phyloP scores from a whole-genome alignment of 2,329 filamentous ascomycete species.

The Penicillium frequentans region DNA sequence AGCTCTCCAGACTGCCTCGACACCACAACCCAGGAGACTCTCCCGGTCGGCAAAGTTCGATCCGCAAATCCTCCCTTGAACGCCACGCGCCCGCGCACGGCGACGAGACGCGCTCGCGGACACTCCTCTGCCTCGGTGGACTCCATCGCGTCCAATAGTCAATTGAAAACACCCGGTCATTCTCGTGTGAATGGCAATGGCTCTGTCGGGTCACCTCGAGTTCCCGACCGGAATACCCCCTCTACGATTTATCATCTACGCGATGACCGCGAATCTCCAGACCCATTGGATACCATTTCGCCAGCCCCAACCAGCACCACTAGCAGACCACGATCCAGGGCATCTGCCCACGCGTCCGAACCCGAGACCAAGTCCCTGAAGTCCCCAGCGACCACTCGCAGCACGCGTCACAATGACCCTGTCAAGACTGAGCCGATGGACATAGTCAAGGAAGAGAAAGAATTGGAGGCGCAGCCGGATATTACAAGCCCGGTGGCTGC shows the following conservation, averaged over 20 bases:
- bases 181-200: constrained; percentile 15
- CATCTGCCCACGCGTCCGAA: constrained; percentile 3
- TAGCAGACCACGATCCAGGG: constrained; percentile 7
- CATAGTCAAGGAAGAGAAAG: background rate
- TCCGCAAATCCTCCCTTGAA: constrained; percentile 13
- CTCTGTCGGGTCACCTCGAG: constrained; percentile 7
- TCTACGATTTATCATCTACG: constrained; percentile 10
- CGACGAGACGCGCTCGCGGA: constrained; percentile 15
- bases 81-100: constrained; percentile 16
- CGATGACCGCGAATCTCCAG: constrained; percentile 21
- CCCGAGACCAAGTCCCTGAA: constrained; percentile 7
- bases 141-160: constrained; percentile 12
- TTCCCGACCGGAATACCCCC: constrained; percentile 10
- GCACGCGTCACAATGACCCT: constrained; percentile 13
- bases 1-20: constrained; percentile 37
- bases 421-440: background rate
- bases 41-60: constrained; percentile 8
- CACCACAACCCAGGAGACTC: constrained; percentile 22
- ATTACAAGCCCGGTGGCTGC: background rate
- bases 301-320: constrained; percentile 5
- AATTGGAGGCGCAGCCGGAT: background rate
- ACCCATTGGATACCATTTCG: constrained; percentile 28
- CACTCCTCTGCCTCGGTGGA: constrained; percentile 17
- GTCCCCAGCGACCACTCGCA: constrained; percentile 17
- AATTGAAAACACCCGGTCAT: constrained; percentile 11